These are phyloP conservation scores for Prototheca wickerhamii DNA, from an alignment of 163 green algal genomes.

Conservation along the genomic window DNA sequence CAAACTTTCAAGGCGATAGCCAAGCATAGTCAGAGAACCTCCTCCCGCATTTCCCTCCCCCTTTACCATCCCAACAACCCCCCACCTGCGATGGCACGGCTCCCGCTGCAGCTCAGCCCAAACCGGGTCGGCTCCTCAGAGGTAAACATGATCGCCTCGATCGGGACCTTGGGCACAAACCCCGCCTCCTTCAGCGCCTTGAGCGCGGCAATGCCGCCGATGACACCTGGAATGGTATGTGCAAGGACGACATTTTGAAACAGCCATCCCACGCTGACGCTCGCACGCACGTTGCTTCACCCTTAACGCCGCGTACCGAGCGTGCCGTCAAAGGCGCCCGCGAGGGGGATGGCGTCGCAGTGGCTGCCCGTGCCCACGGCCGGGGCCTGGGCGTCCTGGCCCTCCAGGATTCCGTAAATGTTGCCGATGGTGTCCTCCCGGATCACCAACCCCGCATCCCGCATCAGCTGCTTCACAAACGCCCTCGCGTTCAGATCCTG, in stretches of 20 bases:
- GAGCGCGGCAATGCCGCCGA: constrained; percentile 85
- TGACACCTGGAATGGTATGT: constrained; percentile 66
- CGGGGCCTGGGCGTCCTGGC: constrained; percentile 33
- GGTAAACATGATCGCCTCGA: constrained; percentile 92
- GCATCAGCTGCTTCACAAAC: constrained; percentile 81
- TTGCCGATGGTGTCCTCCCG: constrained; percentile 84
- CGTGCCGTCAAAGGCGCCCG: constrained; percentile 89
- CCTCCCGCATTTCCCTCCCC: neutral
- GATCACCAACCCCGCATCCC: constrained; percentile 47
- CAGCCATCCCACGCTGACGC: neutral
- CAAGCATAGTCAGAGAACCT: neutral
- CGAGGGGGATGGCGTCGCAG: constrained; percentile 86
- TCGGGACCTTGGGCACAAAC: constrained; percentile 57
- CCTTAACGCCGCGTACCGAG: constrained; percentile 33
- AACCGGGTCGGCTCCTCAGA: constrained; percentile 94
- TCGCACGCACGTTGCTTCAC: neutral
- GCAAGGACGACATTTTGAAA: neutral
- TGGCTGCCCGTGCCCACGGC: constrained; percentile 85
- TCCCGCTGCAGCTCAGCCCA: constrained; percentile 77
- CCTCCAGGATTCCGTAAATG: constrained; percentile 75
- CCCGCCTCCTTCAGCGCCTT: constrained; percentile 57
- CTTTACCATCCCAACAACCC: neutral
- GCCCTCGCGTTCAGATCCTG: constrained; percentile 62
- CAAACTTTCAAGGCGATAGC: no score
- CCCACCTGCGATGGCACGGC: constrained; percentile 33